Evolutionary conservation across 2,329 filamentous ascomycete species (phyloP).

Genomic region (Dothideomycetes sp.): DNA sequence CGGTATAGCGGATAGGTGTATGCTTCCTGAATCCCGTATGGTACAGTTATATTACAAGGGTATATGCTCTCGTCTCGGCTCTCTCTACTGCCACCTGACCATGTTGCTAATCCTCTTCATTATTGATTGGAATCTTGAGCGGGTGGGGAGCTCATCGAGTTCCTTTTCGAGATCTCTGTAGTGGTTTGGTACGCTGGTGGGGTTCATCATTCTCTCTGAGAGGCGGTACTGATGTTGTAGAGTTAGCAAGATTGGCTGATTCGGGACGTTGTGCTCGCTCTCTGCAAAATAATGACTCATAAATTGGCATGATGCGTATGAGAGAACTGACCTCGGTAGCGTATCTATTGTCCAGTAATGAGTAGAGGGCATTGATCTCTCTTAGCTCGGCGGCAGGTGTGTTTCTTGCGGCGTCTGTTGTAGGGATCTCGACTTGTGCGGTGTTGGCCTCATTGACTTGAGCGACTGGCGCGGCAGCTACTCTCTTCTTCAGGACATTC

Average conservation of each 20-base stretch:
- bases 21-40: no score
- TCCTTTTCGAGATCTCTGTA: constrained; percentile 42
- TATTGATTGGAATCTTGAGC: constrained; percentile 35
- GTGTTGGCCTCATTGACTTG: constrained; percentile 10
- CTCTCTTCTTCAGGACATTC: constrained; percentile 30
- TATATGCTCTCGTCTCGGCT: neutral
- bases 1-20: no score
- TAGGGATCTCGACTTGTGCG: constrained; percentile 2
- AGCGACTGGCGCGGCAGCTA: constrained; percentile 18
- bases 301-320: neutral
- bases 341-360: constrained; percentile 49
- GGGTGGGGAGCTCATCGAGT: constrained; percentile 40
- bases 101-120: constrained; percentile 36
- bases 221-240: constrained; percentile 33
- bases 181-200: constrained; percentile 39
- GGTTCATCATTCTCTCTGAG: constrained; percentile 34
- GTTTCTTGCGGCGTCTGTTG: constrained; percentile 8
- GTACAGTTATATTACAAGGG: neutral
- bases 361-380: constrained; percentile 48
- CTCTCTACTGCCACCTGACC: constrained; percentile 33
- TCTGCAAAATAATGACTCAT: neutral
- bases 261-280: neutral
- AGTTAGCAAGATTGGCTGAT: constrained; percentile 2
- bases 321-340: constrained; percentile 25
- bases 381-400: constrained; percentile 23